Evolutionary conservation across 257 asterid genomes (phyloP).

Genomic region (Verbena officinalis): DNA sequence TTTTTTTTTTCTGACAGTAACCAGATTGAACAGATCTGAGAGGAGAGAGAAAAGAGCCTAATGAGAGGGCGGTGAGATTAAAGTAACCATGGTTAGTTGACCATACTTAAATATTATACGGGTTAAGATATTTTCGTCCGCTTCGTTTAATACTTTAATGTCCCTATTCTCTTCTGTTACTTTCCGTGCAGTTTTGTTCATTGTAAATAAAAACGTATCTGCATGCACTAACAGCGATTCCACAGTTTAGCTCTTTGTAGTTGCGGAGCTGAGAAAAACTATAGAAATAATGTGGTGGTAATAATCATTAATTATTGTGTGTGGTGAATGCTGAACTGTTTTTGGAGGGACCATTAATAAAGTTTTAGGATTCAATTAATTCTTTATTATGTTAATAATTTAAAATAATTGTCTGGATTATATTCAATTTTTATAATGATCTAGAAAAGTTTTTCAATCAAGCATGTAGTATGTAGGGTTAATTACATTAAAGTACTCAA

Average conservation of each 20-base stretch:
- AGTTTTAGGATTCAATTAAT: no score
- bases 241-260: neutral
- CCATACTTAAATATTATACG: slow-evolving; percentile 10
- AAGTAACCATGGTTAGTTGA: slow-evolving; percentile 48
- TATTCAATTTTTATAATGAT: no score
- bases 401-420: no score
- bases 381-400: no score
- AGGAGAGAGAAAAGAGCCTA: slow-evolving; percentile 27
- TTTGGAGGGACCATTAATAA: neutral
- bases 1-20: neutral
- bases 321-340: neutral
- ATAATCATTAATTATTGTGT: neutral
- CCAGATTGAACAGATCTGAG: slow-evolving; percentile 34
- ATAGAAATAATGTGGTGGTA: neutral
- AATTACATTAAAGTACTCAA: no score
- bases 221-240: neutral
- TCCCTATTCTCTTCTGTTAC: neutral
- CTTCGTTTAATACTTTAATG: neutral
- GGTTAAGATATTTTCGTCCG: slow-evolving; percentile 27
- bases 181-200: slow-evolving; percentile 11
- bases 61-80: slow-evolving; percentile 22
- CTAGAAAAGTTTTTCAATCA: no score
- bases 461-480: no score
- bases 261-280: neutral
- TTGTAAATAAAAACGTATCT: neutral